Percentiles rank a stretch among this genome's conserved stretches.
phyloP scores from a whole-genome alignment of 2,329 filamentous ascomycete genomes.

The Hymenoscyphus scutula region DNA sequence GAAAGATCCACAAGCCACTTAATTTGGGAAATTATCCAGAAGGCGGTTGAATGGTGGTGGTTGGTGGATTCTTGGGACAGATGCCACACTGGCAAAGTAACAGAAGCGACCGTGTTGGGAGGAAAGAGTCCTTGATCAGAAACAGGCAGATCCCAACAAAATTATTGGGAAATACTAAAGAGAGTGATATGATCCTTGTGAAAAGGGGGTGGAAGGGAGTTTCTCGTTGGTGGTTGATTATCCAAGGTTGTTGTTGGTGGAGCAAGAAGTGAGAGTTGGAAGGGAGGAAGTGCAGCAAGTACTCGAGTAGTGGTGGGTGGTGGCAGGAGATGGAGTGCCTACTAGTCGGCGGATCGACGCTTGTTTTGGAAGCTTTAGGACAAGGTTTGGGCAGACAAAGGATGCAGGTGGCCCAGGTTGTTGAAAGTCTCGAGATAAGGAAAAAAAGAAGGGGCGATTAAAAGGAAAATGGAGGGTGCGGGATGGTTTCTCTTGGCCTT shows the following conservation, averaged over 20 bases:
- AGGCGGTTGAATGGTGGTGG: slow-evolving; percentile 2
- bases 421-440: not conserved
- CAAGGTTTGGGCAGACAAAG: too few relatives aligned
- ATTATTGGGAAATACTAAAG: slow-evolving; percentile 4
- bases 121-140: slow-evolving; percentile 8
- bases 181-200: slow-evolving; percentile 13
- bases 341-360: too few relatives aligned
- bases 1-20: slow-evolving; percentile 7
- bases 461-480: not conserved
- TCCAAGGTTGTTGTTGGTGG: not conserved
- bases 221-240: not conserved
- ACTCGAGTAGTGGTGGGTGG: too few relatives aligned
- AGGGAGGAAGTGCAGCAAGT: too few relatives aligned
- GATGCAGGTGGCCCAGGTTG: too few relatives aligned
- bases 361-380: too few relatives aligned
- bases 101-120: slow-evolving; percentile 15
- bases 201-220: not conserved
- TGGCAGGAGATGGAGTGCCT: not conserved
- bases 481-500: not conserved
- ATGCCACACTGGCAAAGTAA: slow-evolving; percentile 3
- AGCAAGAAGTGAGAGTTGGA: not conserved
- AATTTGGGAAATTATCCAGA: slow-evolving; percentile 13
- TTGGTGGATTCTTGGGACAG: slow-evolving; percentile 7
- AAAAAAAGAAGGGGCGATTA: not conserved
- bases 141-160: slow-evolving; percentile 11